A percentile compares a stretch with the other conserved stretches of the same genome.
These are phyloP conservation scores for Hanseniaspora lachancei DNA, from an alignment of 805 yeast species.

Conservation along the genomic window DNA sequence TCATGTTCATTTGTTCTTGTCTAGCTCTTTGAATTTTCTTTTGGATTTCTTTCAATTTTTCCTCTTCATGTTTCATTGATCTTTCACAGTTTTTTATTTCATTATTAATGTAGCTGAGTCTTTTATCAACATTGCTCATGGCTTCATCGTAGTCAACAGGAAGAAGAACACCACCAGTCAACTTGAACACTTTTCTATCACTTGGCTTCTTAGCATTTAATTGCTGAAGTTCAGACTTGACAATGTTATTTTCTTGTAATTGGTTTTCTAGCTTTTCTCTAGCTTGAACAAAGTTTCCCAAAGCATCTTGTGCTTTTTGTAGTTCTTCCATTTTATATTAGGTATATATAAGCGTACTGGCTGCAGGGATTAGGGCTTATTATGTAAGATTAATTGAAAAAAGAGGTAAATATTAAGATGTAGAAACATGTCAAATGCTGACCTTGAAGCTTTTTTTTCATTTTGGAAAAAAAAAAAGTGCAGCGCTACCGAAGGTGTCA, in stretches of 20 bases:
- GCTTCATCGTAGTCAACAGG: conserved; percentile 86
- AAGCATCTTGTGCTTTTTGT: conserved; percentile 35
- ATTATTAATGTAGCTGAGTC: conserved; percentile 71
- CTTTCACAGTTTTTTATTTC: conserved; percentile 71
- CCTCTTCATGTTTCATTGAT: conserved; percentile 11
- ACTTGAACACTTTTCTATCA: conserved; percentile 68
- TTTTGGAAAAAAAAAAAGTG: neutral
- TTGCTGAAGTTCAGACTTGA: conserved; percentile 59
- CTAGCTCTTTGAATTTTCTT: conserved; percentile 46
- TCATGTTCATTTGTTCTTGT: conserved; percentile 14
- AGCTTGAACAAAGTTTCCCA: conserved; percentile 46
- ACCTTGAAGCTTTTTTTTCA: neutral
- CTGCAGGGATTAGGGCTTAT: neutral
- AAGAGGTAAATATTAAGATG: neutral
- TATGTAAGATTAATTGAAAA: neutral
- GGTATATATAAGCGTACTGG: conserved; percentile 14
- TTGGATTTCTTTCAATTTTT: conserved; percentile 46
- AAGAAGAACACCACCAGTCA: conserved; percentile 81
- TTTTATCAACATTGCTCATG: conserved; percentile 65
- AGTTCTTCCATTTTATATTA: conserved; percentile 32
- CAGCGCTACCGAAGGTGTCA: neutral
- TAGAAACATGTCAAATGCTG: too few relatives aligned
- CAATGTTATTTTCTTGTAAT: conserved; percentile 84
- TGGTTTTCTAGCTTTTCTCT: conserved; percentile 89
- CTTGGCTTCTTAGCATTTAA: conserved; percentile 32